Percentiles rank a stretch among this genome's conserved stretches.
Evolutionary conservation across 1,284 basidiomycete species (phyloP).

Genomic region (Ustilago sp.): DNA sequence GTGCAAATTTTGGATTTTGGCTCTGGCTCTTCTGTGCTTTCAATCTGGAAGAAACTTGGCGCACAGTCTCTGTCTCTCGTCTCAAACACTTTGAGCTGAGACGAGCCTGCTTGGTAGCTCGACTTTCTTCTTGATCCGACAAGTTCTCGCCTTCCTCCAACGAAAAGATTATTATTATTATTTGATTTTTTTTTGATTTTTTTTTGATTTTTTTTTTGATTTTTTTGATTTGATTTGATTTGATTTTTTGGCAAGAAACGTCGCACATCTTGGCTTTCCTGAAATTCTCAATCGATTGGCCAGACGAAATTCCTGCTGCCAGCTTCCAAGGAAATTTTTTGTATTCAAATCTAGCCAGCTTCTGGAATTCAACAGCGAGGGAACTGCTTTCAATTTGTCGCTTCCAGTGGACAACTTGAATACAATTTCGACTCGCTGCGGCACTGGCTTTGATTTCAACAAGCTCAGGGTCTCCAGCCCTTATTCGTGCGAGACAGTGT

Average conservation of each 20-base stretch:
- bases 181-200: too few species aligned
- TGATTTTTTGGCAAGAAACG: slow-evolving; percentile 27
- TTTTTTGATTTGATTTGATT: too few species aligned
- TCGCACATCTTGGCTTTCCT: slow-evolving; percentile 3
- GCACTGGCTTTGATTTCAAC: slow-evolving; percentile 28
- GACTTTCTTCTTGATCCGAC: too few species aligned
- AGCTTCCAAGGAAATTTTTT: background rate
- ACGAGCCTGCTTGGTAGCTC: too few species aligned
- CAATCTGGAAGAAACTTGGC: slow-evolving; percentile 5
- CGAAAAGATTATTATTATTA: too few species aligned
- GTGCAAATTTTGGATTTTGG: too few species aligned
- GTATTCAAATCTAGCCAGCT: background rate
- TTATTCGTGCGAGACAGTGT: slow-evolving; percentile 28
- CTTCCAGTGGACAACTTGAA: background rate
- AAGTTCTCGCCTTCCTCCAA: background rate
- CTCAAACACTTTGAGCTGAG: too few species aligned
- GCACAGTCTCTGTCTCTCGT: background rate
- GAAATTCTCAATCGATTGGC: background rate
- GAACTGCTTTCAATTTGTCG: background rate
- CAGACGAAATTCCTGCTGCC: background rate
- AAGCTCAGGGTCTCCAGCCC: background rate
- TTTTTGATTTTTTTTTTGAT: too few species aligned
- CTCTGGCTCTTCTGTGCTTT: background rate
- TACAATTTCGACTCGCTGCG: slow-evolving; percentile 29
- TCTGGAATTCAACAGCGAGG: background rate